Conservation (phyloP, 2,329 filamentous ascomycete genomes). For the Trichoderma pleuroti region DNA sequence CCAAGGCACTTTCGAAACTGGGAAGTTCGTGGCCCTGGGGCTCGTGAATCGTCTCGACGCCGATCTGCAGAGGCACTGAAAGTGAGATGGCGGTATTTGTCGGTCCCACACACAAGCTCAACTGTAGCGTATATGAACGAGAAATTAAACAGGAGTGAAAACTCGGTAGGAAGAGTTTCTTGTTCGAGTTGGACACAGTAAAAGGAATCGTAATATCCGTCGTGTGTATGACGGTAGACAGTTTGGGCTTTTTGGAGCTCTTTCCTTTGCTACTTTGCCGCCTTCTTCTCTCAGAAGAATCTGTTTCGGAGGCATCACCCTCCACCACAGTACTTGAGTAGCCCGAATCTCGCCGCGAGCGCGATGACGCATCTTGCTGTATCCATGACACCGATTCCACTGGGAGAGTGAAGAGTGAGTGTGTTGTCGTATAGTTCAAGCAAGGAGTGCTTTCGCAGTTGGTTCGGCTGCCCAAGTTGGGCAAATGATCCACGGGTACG, state of each 20-base stretch:
- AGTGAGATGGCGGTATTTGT: constrained; percentile 44
- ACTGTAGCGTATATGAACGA: constrained; percentile 51
- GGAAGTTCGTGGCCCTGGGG: constrained; percentile 39
- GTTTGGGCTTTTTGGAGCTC: constrained; percentile 26
- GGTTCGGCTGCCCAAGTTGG: constrained; percentile 48
- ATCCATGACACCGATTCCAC: constrained; percentile 41
- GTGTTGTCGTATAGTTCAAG: constrained; percentile 46
- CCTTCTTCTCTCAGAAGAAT: constrained; percentile 24
- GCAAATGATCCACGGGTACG: constrained; percentile 43
- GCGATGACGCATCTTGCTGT: constrained; percentile 29
- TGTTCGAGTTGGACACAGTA: constrained; percentile 43
- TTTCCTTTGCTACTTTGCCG: constrained; percentile 23
- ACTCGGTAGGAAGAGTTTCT: constrained; percentile 52
- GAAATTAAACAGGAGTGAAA: constrained; percentile 58
- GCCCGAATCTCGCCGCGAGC: constrained; percentile 51
- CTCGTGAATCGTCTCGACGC: constrained; percentile 39
- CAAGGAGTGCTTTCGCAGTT: constrained; percentile 40
- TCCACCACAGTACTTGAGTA: constrained; percentile 45
- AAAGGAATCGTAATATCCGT: constrained; percentile 48
- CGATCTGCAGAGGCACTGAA: constrained; percentile 50
- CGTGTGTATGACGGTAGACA: constrained; percentile 36
- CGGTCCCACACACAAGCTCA: constrained; percentile 43
- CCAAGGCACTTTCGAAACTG: constrained; percentile 48
- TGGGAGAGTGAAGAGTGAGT: constrained; percentile 37
- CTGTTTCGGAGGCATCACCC: constrained; percentile 36